Conservation (phyloP, 306 rosid genomes). For the Calophaca sinica region DNA sequence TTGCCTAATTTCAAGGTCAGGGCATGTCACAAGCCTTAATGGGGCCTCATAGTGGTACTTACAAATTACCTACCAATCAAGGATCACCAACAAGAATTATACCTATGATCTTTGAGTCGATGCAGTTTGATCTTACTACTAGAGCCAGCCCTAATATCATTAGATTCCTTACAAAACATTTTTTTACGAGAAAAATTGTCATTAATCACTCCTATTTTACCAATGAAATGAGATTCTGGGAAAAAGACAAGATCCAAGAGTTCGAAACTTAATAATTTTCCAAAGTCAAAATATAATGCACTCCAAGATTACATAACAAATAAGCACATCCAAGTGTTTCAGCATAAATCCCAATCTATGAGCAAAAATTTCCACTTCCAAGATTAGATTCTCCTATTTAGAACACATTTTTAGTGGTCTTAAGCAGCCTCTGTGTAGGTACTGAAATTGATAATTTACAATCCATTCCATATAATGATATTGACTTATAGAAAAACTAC, state of each 20-base stretch:
- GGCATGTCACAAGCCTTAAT: constrained; percentile 14
- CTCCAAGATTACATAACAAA: background rate
- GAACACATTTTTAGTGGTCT: constrained; percentile 28
- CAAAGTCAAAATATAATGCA: too few relatives aligned
- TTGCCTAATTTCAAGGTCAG: constrained; percentile 18
- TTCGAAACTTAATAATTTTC: too few relatives aligned
- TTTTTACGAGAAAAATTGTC: too few relatives aligned
- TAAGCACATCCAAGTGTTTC: constrained; percentile 26
- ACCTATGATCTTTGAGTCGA: constrained; percentile 19
- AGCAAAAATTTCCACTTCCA: constrained; percentile 7
- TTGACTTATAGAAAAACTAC: constrained; percentile 34
- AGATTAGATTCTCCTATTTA: constrained; percentile 32
- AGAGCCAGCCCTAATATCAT: constrained; percentile 34
- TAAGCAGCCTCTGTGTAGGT: constrained; percentile 20
- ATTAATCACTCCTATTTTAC: too few relatives aligned
- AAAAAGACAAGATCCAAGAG: too few relatives aligned
- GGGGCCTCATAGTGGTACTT: constrained; percentile 1
- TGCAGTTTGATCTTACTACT: constrained; percentile 34
- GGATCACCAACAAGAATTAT: constrained; percentile 21
- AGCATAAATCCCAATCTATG: constrained; percentile 36
- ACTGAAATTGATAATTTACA: constrained; percentile 29
- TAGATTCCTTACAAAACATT: constrained; percentile 22
- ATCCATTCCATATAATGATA: constrained; percentile 10
- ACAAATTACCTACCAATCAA: background rate
- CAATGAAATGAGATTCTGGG: too few relatives aligned